phyloP scores from a whole-genome alignment of 345 rosid species.

The Stellera chamaejasme region DNA sequence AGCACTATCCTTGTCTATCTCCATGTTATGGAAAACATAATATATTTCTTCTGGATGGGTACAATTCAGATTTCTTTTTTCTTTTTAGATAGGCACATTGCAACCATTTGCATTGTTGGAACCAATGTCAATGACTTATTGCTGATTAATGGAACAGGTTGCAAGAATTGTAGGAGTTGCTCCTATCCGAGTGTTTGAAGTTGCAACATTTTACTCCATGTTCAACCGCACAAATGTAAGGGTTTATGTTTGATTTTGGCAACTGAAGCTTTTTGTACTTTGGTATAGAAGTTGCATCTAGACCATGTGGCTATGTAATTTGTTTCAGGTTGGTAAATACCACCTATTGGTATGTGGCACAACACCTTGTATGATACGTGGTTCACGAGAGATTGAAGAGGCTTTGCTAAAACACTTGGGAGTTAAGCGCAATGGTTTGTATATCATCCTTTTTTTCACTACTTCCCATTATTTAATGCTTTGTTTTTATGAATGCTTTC shows the following conservation, averaged over 20 bases:
- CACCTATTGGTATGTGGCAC: constrained; percentile 98
- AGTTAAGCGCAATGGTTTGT: constrained; percentile 85
- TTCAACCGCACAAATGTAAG: constrained; percentile 85
- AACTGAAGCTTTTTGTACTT: constrained; percentile 5
- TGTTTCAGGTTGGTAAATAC: constrained; percentile 83
- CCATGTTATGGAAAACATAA: too few relatives aligned
- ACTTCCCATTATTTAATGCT: background rate
- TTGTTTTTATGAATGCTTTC: too few relatives aligned
- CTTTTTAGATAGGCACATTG: too few relatives aligned
- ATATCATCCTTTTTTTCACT: constrained; percentile 10
- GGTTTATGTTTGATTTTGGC: background rate
- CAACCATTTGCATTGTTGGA: too few relatives aligned
- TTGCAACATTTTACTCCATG: constrained; percentile 98
- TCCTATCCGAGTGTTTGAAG: constrained; percentile 94
- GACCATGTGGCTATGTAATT: constrained; percentile 10
- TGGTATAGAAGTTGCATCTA: background rate
- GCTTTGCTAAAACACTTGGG: constrained; percentile 88
- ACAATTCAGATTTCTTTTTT: constrained; percentile 1
- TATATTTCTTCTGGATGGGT: too few relatives aligned
- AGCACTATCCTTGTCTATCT: too few relatives aligned
- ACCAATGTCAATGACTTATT: background rate
- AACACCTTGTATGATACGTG: constrained; percentile 96
- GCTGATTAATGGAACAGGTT: constrained; percentile 43
- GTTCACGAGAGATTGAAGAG: constrained; percentile 85
- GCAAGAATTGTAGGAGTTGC: constrained; percentile 85